These are phyloP conservation scores for Recurvomyces mirabilis DNA, from an alignment of 495 filamentous ascomycete species.

Conservation along the genomic window DNA sequence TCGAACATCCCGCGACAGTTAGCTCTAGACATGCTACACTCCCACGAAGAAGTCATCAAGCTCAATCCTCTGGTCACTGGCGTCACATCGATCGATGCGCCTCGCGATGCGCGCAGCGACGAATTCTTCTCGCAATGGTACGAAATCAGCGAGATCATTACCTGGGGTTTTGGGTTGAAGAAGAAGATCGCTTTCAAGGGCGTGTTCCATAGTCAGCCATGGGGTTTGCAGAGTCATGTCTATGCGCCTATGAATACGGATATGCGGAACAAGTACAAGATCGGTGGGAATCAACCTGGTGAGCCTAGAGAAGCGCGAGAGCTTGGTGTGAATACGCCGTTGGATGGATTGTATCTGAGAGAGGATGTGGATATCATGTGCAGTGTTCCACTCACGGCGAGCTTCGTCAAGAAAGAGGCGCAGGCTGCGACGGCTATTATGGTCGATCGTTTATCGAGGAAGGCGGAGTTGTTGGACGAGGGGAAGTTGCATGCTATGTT, in stretches of 20 bases:
- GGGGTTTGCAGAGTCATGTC: conserved; percentile 30
- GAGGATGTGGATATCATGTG: conserved; percentile 30
- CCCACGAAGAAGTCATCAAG: conserved; percentile 30
- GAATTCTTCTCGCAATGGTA: conserved; percentile 32
- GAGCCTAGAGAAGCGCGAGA: conserved; percentile 28
- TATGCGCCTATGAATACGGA: conserved; percentile 29
- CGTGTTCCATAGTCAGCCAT: conserved; percentile 30
- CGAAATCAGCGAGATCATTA: conserved; percentile 30
- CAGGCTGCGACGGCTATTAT: conserved; percentile 26
- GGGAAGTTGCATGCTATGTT: conserved; percentile 31
- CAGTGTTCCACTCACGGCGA: conserved; percentile 25
- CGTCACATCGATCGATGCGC: conserved; percentile 27
- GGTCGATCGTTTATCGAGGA: conserved; percentile 27
- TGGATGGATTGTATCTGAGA: conserved; percentile 30
- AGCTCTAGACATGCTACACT: conserved; percentile 33
- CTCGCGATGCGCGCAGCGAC: conserved; percentile 28
- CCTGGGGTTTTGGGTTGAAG: conserved; percentile 27
- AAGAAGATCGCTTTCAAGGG: conserved; percentile 32
- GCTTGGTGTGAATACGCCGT: conserved; percentile 28
- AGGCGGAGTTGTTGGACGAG: conserved; percentile 29
- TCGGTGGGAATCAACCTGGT: conserved; percentile 29
- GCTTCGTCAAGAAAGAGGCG: conserved; percentile 30
- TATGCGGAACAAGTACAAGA: conserved; percentile 29
- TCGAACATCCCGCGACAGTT: conserved; percentile 30
- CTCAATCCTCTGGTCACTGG: conserved; percentile 29